Conservation (phyloP, 2,329 filamentous ascomycete genomes). For the Fusarium sp. region DNA sequence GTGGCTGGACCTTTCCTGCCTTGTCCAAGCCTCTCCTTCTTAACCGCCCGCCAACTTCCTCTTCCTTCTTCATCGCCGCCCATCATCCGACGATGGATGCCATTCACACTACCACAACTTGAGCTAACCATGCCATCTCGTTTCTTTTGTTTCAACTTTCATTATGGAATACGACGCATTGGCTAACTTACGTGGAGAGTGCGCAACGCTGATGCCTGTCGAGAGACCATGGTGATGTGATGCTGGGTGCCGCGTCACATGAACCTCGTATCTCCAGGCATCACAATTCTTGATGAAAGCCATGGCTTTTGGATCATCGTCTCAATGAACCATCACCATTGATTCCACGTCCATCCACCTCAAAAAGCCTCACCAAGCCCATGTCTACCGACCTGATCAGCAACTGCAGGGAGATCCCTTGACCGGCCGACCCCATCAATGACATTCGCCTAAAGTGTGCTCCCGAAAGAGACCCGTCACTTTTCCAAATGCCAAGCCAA, state of each 20-base stretch:
- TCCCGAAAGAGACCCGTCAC: slow-evolving; percentile 15
- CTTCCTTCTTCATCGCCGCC: slow-evolving; percentile 7
- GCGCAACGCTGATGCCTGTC: slow-evolving; percentile 20
- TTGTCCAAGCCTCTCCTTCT: slow-evolving; percentile 34
- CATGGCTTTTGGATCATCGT: neutral
- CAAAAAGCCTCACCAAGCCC: neutral
- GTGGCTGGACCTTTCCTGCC: slow-evolving; percentile 35
- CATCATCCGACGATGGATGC: slow-evolving; percentile 8
- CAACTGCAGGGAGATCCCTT: neutral
- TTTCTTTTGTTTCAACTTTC: neutral
- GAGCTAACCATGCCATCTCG: slow-evolving; percentile 1
- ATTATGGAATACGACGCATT: slow-evolving; percentile 12
- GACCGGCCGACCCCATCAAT: neutral
- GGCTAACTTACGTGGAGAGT: slow-evolving; percentile 12
- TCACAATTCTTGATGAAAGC: slow-evolving; percentile 9
- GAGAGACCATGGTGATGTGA: slow-evolving; percentile 7
- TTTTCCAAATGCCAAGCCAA: slow-evolving; percentile 13
- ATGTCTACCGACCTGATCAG: neutral
- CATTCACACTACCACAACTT: neutral
- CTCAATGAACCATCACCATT: neutral
- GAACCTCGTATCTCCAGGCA: slow-evolving; percentile 22
- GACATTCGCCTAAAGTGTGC: slow-evolving; percentile 13
- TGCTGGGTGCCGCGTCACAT: slow-evolving; percentile 26
- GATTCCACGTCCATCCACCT: neutral
- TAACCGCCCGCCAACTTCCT: slow-evolving; percentile 30